A percentile compares a stretch with the other conserved stretches of the same genome.
phyloP scores from a whole-genome alignment of 352 stramenopile species.

The Detonula confervacea region DNA sequence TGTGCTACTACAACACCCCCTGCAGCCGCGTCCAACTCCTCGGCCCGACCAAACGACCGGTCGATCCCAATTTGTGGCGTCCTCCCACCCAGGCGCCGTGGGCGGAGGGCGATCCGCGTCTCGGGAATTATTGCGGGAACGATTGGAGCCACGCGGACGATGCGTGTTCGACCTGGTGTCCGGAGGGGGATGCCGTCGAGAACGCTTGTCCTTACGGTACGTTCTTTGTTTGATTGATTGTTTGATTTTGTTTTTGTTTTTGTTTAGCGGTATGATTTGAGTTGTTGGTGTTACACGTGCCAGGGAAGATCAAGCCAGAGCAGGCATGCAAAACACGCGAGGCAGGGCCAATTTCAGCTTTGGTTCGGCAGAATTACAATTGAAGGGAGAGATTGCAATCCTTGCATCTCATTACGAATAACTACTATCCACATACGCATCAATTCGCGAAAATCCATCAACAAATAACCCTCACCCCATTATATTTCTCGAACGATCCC shows the following conservation, averaged over 20 bases:
- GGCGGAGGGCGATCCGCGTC: background rate
- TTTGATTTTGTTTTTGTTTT: background rate
- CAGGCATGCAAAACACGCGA: too few relatives aligned
- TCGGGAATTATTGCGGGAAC: background rate
- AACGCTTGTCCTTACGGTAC: background rate
- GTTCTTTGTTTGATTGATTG: background rate
- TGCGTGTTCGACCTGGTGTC: background rate
- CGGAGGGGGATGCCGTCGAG: background rate
- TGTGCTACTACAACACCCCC: conserved; percentile 32
- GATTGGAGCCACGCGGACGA: background rate
- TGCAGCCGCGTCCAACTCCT: background rate
- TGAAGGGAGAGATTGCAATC: too few relatives aligned
- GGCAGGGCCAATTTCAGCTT: too few relatives aligned
- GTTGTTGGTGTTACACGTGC: background rate
- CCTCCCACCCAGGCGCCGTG: background rate
- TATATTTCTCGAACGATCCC: too few relatives aligned
- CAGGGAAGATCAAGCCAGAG: too few relatives aligned
- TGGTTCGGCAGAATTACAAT: too few relatives aligned
- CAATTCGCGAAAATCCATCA: too few relatives aligned
- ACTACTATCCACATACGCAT: too few relatives aligned
- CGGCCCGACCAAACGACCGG: background rate
- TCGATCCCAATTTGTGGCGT: background rate
- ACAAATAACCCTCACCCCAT: too few relatives aligned
- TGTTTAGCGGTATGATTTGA: background rate
- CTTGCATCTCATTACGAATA: too few relatives aligned